These are phyloP conservation scores for Salix caprea DNA, from an alignment of 345 rosid genomes.

Conservation along the genomic window DNA sequence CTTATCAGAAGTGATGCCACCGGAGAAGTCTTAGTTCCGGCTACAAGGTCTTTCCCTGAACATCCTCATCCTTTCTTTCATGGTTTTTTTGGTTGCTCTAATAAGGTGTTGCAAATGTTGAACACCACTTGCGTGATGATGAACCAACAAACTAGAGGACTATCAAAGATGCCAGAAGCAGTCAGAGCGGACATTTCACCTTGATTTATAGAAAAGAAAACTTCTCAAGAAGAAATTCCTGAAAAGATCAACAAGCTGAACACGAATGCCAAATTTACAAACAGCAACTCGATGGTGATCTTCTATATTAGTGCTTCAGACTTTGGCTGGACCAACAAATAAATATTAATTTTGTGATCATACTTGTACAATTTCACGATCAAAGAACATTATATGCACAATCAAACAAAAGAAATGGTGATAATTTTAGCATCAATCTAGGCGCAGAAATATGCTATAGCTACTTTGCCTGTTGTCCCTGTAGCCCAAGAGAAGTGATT, in stretches of 20 bases:
- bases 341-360: too few relatives aligned
- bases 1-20: conserved; percentile 56
- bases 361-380: neutral
- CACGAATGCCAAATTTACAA: conserved; percentile 40
- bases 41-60: conserved; percentile 41
- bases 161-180: conserved; percentile 58
- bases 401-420: neutral
- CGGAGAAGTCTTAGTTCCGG: conserved; percentile 48
- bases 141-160: conserved; percentile 60
- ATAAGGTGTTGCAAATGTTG: neutral
- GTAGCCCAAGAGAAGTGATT: conserved; percentile 54
- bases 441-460: neutral
- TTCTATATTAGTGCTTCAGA: neutral
- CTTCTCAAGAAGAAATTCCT: conserved; percentile 47
- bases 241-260: conserved; percentile 56
- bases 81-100: neutral
- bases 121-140: conserved; percentile 72
- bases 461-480: neutral
- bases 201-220: conserved; percentile 54
- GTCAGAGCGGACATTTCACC: conserved; percentile 60
- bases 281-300: conserved; percentile 44
- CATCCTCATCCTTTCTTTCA: neutral
- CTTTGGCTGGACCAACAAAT: neutral
- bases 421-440: neutral
- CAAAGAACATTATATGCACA: neutral